These are phyloP conservation scores for Davidsoniella neocaledoniae DNA, from an alignment of 2,329 filamentous ascomycete species.

Conservation along the genomic window DNA sequence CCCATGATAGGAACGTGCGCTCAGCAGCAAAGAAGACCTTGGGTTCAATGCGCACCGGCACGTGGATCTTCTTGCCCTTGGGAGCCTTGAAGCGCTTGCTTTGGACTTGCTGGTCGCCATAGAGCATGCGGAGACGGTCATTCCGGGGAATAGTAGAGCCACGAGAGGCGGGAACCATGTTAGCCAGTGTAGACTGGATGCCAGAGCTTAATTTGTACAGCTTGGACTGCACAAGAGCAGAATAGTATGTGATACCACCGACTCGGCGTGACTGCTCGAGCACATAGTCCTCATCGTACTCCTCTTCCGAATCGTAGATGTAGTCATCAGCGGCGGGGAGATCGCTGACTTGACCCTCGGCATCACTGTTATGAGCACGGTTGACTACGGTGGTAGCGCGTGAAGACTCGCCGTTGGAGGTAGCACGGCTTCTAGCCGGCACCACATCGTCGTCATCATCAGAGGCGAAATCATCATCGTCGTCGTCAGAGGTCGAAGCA, in stretches of 20 bases:
- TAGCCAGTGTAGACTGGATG: neutral
- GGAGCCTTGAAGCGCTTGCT: conserved; percentile 52
- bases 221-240: conserved; percentile 24
- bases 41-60: conserved; percentile 86
- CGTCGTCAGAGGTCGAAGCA: conserved; percentile 57
- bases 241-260: conserved; percentile 62
- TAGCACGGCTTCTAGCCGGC: neutral
- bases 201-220: conserved; percentile 6
- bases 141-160: conserved; percentile 39
- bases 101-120: conserved; percentile 38
- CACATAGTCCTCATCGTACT: conserved; percentile 57
- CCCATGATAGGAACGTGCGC: conserved; percentile 89
- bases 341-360: conserved; percentile 68
- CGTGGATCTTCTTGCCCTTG: conserved; percentile 81
- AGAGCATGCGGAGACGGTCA: conserved; percentile 34
- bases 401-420: conserved; percentile 2
- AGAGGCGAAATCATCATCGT: conserved; percentile 54
- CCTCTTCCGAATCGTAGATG: conserved; percentile 74
- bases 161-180: conserved; percentile 38
- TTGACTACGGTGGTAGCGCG: conserved; percentile 13
- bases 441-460: conserved; percentile 37
- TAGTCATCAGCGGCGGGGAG: conserved; percentile 45
- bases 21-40: conserved; percentile 97
- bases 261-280: conserved; percentile 62
- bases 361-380: conserved; percentile 30